Evolutionary conservation across 805 yeast genomes (phyloP).

Genomic region (Nakazawaea laoshanensis): DNA sequence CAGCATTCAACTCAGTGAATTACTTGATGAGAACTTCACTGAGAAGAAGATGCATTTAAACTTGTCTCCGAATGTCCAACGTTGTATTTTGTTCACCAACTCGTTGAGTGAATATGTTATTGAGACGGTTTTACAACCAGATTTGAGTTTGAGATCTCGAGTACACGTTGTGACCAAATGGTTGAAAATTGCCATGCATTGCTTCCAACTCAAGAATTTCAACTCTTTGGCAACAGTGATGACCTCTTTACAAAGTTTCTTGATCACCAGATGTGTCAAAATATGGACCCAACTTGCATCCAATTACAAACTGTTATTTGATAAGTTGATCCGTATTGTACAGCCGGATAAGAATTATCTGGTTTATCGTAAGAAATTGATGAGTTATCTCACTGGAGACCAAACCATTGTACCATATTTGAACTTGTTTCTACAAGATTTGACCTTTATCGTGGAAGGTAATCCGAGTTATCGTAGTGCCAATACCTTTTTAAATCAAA

Average conservation of each 20-base stretch:
- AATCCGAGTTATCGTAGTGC: slow-evolving; percentile 60
- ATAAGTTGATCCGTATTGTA: slow-evolving; percentile 56
- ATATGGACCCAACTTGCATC: slow-evolving; percentile 50
- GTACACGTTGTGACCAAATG: slow-evolving; percentile 53
- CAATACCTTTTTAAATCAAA: slow-evolving; percentile 45
- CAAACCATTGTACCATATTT: slow-evolving; percentile 72
- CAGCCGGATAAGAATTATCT: slow-evolving; percentile 71
- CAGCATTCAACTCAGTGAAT: slow-evolving; percentile 54
- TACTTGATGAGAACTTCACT: slow-evolving; percentile 56
- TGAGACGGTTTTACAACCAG: slow-evolving; percentile 56
- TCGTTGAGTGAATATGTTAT: slow-evolving; percentile 63
- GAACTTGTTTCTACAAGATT: slow-evolving; percentile 66
- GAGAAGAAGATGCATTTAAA: slow-evolving; percentile 50
- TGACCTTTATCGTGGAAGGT: slow-evolving; percentile 79
- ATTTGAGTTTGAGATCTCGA: slow-evolving; percentile 38
- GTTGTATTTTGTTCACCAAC: slow-evolving; percentile 61
- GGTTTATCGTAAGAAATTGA: slow-evolving; percentile 57
- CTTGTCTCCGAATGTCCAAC: slow-evolving; percentile 55
- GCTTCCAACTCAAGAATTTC: slow-evolving; percentile 65
- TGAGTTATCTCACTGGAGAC: slow-evolving; percentile 38
- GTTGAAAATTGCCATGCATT: slow-evolving; percentile 67
- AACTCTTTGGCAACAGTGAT: slow-evolving; percentile 75
- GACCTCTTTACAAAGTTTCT: slow-evolving; percentile 67
- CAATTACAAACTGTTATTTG: slow-evolving; percentile 54
- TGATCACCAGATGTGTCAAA: slow-evolving; percentile 51